These are phyloP conservation scores for Cymbopogon citratus DNA, from an alignment of 176 grass and related monocot species.

Conservation along the genomic window DNA sequence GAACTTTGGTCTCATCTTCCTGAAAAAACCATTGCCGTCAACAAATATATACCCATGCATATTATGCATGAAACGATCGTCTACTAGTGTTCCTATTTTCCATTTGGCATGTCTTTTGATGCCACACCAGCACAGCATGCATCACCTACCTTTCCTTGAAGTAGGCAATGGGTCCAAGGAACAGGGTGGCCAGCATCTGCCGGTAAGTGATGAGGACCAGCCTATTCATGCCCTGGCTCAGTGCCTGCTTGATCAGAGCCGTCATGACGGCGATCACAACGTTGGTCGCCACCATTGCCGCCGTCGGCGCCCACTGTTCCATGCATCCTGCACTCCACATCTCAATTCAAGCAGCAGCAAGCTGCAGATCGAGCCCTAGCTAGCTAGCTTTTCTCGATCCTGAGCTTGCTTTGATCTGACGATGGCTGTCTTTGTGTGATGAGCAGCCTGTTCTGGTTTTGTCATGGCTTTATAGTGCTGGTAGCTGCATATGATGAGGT, in stretches of 20 bases:
- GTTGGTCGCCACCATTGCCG: slow-evolving; percentile 41
- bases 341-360: neutral
- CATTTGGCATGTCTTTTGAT: slow-evolving; percentile 5
- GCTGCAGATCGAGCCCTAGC: no score
- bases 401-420: neutral
- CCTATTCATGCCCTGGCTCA: slow-evolving; percentile 50
- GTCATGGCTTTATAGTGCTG: slow-evolving; percentile 44
- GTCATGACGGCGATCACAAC: slow-evolving; percentile 48
- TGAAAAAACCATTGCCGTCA: no score
- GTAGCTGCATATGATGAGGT: neutral
- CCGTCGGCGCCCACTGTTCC: slow-evolving; percentile 43
- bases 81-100: neutral
- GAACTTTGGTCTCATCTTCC: slow-evolving; percentile 54
- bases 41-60: no score
- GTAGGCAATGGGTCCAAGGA: slow-evolving; percentile 56
- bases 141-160: slow-evolving; percentile 61
- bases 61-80: neutral
- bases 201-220: slow-evolving; percentile 62
- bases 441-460: slow-evolving; percentile 22
- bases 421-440: neutral
- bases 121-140: neutral
- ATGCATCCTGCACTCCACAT: slow-evolving; percentile 32
- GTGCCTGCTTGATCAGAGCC: slow-evolving; percentile 47
- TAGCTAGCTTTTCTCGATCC: neutral
- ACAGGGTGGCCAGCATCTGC: slow-evolving; percentile 44